Evolutionary conservation across 2,329 filamentous ascomycete genomes (phyloP).

Genomic region (Neonectria punicea): DNA sequence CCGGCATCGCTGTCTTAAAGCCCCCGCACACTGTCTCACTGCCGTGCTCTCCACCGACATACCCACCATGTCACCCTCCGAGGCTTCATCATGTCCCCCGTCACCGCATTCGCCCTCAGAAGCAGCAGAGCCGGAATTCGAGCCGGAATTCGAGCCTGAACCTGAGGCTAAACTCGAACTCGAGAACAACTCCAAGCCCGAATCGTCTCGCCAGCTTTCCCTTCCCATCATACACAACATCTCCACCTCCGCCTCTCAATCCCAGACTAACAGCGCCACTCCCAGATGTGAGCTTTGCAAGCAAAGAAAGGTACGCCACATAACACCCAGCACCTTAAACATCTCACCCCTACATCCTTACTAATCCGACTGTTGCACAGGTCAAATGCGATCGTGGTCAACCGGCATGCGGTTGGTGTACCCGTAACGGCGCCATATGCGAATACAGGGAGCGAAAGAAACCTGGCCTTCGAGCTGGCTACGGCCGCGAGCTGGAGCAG

Average conservation of each 20-base stretch:
- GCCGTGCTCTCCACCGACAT: background rate
- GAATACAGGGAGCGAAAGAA: slow-evolving; percentile 78
- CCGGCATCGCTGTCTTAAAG: background rate
- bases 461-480: slow-evolving; percentile 72
- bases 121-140: background rate
- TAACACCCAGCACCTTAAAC: background rate
- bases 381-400: slow-evolving; percentile 82
- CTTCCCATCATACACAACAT: slow-evolving; percentile 25
- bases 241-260: slow-evolving; percentile 27
- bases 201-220: slow-evolving; percentile 26
- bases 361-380: slow-evolving; percentile 49
- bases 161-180: slow-evolving; percentile 15
- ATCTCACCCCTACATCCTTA: background rate
- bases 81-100: slow-evolving; percentile 29
- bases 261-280: slow-evolving; percentile 50
- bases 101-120: slow-evolving; percentile 28
- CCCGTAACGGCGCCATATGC: slow-evolving; percentile 69
- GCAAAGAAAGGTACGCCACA: slow-evolving; percentile 73
- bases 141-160: slow-evolving; percentile 4
- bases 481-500: slow-evolving; percentile 78
- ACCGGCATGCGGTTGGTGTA: slow-evolving; percentile 76
- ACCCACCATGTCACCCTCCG: slow-evolving; percentile 34
- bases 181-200: slow-evolving; percentile 27
- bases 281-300: slow-evolving; percentile 81
- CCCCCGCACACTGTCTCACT: slow-evolving; percentile 1